Evolutionary conservation across 2,329 filamentous ascomycete genomes (phyloP).

Genomic region (Karstenula rhodostoma): DNA sequence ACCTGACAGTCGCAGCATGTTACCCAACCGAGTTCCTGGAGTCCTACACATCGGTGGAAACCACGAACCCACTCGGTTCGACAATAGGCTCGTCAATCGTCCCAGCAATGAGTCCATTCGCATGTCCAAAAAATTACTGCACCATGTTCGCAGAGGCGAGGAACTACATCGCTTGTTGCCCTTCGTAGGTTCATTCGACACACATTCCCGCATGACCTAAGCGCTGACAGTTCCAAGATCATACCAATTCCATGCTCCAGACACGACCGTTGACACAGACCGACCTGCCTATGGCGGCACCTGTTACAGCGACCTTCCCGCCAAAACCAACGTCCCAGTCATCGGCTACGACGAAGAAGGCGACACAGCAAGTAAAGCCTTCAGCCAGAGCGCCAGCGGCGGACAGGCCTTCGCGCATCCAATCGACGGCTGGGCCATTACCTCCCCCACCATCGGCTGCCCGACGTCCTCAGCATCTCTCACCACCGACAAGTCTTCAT

Average conservation of each 20-base stretch:
- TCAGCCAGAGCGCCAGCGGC: constrained; percentile 16
- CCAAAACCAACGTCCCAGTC: constrained; percentile 25
- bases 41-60: constrained; percentile 28
- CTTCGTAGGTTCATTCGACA: constrained; percentile 25
- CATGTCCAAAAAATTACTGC: constrained; percentile 35
- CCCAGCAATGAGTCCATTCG: constrained; percentile 35
- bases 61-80: constrained; percentile 15
- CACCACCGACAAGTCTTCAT: constrained; percentile 3
- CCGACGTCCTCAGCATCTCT: constrained; percentile 13
- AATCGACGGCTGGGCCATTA: constrained; percentile 37
- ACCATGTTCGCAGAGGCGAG: constrained; percentile 25
- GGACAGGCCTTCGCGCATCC: constrained; percentile 37
- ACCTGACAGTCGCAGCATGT: constrained; percentile 30
- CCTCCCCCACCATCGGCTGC: constrained; percentile 25
- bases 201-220: background rate
- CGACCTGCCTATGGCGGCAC: constrained; percentile 38
- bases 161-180: constrained; percentile 41
- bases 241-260: constrained; percentile 29
- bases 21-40: constrained; percentile 35
- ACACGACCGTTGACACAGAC: constrained; percentile 22
- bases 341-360: constrained; percentile 28
- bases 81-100: constrained; percentile 25
- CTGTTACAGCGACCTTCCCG: constrained; percentile 33
- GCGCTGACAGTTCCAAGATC: constrained; percentile 21
- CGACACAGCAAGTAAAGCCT: constrained; percentile 21